Evolutionary conservation across 495 filamentous ascomycete species (phyloP).

Genomic region (Hypomontagnella monticulosa): DNA sequence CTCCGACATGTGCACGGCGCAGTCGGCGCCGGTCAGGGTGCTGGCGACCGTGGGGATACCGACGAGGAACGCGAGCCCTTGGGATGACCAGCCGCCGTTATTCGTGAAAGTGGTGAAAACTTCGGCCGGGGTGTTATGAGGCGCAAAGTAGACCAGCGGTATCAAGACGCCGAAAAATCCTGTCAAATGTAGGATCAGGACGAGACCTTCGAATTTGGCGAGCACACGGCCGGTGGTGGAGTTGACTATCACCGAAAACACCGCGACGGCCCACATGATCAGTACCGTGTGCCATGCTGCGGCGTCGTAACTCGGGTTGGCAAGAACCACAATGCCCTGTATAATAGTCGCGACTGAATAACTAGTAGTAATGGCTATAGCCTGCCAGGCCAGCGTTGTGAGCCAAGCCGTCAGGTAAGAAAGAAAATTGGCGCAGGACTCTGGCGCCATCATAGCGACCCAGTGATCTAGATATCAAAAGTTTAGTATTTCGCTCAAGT

Average conservation of each 20-base stretch:
- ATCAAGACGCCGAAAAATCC: conserved; percentile 64
- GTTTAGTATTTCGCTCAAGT: conserved; percentile 8
- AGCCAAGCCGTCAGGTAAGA: conserved; percentile 36
- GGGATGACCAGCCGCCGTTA: conserved; percentile 54
- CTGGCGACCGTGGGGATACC: conserved; percentile 36
- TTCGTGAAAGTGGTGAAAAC: conserved; percentile 57
- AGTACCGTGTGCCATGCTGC: conserved; percentile 61
- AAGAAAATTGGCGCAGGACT: conserved; percentile 25
- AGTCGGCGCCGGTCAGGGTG: conserved; percentile 42
- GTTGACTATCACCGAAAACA: conserved; percentile 56
- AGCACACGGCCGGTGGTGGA: conserved; percentile 53
- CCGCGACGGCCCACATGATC: conserved; percentile 53
- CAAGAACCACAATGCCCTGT: conserved; percentile 53
- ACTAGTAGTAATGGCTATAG: conserved; percentile 11
- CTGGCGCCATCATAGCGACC: conserved; percentile 37
- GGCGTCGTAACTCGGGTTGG: conserved; percentile 22
- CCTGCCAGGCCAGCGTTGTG: conserved; percentile 32
- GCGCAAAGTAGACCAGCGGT: conserved; percentile 57
- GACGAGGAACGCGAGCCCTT: conserved; percentile 49
- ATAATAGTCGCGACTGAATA: conserved; percentile 47
- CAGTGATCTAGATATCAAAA: conserved; percentile 26
- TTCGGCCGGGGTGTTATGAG: conserved; percentile 45
- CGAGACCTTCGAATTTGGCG: conserved; percentile 56
- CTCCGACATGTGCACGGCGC: conserved; percentile 61
- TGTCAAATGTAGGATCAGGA: conserved; percentile 60